Evolutionary conservation across 441 rosid species (phyloP).

Genomic region (Arabidopsis hybrid): DNA sequence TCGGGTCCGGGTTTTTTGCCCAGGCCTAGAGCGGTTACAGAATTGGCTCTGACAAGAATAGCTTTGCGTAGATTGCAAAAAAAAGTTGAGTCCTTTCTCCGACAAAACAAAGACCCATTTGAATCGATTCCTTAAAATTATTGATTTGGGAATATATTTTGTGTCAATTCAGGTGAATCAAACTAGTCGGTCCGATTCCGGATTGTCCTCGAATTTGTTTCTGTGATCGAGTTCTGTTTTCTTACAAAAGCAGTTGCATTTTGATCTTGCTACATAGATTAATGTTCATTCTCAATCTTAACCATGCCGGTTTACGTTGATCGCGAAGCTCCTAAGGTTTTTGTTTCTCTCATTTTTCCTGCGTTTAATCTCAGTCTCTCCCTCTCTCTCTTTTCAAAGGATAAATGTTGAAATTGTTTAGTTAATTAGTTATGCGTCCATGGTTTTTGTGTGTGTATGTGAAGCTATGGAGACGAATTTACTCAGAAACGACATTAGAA

Average conservation of each 20-base stretch:
- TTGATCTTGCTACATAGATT: slow-evolving; percentile 35
- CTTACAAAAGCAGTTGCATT: slow-evolving; percentile 4
- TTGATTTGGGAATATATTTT: neutral
- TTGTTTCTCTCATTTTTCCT: neutral
- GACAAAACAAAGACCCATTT: slow-evolving; percentile 16
- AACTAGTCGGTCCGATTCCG: slow-evolving; percentile 17
- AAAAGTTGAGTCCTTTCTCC: slow-evolving; percentile 20
- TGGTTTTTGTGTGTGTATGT: slow-evolving; percentile 22
- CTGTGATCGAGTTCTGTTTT: neutral
- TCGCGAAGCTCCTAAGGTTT: slow-evolving; percentile 65
- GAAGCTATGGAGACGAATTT: slow-evolving; percentile 67
- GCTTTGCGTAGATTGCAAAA: slow-evolving; percentile 17
- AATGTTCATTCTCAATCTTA: slow-evolving; percentile 45
- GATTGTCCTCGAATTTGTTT: slow-evolving; percentile 11
- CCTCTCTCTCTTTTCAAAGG: neutral
- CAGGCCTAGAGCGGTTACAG: slow-evolving; percentile 1
- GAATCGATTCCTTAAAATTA: slow-evolving; percentile 13
- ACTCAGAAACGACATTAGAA: slow-evolving; percentile 50
- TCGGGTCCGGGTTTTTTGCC: too few relatives aligned
- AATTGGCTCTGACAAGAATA: neutral
- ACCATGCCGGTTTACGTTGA: slow-evolving; percentile 55
- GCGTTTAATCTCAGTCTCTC: neutral
- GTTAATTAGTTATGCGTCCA: neutral
- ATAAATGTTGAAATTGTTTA: neutral
- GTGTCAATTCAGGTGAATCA: slow-evolving; percentile 19